A percentile compares a stretch with the other conserved stretches of the same genome.
phyloP scores from a whole-genome alignment of 2,329 filamentous ascomycete genomes.

The Colletotrichum costaricense region DNA sequence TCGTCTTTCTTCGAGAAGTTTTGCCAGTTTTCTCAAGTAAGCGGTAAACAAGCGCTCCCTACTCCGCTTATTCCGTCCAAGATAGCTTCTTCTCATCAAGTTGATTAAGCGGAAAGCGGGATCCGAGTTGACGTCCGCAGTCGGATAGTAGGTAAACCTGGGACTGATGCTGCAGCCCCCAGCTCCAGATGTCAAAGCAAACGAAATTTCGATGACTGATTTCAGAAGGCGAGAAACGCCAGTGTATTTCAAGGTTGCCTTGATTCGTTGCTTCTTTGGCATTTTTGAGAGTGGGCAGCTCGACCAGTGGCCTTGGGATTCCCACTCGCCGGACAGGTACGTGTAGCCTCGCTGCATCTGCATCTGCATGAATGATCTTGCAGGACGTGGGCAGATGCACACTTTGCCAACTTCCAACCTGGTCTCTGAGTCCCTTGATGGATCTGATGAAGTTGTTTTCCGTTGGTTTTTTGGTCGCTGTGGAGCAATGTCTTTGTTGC shows the following conservation, averaged over 20 bases:
- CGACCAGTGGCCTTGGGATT: background rate
- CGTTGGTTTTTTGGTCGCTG: background rate
- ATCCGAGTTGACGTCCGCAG: background rate
- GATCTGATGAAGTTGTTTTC: background rate
- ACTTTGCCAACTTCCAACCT: rapidly evolving
- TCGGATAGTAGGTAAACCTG: background rate
- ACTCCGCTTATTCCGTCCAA: too few species aligned
- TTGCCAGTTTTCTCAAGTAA: background rate
- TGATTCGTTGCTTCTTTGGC: background rate
- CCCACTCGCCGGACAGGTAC: background rate
- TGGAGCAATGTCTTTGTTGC: background rate
- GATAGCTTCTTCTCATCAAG: background rate
- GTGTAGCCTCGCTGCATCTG: background rate
- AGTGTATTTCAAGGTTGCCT: background rate
- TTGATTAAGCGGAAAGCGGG: background rate
- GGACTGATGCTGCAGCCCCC: background rate
- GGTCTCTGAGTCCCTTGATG: background rate
- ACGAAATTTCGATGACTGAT: background rate
- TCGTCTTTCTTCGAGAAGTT: background rate
- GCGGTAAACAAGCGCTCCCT: background rate
- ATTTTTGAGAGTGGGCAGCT: background rate
- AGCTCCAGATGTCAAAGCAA: background rate
- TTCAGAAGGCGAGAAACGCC: background rate
- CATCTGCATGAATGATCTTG: background rate
- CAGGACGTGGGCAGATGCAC: background rate